Percentiles rank a stretch among this genome's conserved stretches.
phyloP scores from a whole-genome alignment of 73 alveolate species.

The Paramecium biaurelia region DNA sequence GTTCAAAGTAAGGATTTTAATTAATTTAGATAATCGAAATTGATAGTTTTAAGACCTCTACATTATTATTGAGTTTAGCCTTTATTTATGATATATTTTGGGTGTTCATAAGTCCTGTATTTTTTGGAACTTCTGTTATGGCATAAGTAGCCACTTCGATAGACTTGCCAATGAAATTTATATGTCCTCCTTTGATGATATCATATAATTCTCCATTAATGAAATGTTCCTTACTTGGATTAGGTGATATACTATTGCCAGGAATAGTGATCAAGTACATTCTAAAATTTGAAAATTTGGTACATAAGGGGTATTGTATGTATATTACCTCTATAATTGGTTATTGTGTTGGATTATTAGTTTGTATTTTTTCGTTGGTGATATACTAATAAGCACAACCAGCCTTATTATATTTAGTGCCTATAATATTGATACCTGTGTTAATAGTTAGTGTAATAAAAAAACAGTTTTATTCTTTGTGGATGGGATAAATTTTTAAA shows the following conservation, averaged over 20 bases:
- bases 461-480: background rate
- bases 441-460: background rate
- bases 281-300: constrained; percentile 77
- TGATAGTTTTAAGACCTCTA: constrained; percentile 87
- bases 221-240: constrained; percentile 85
- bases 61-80: constrained; percentile 76
- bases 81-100: constrained; percentile 95
- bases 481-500: constrained; percentile 41
- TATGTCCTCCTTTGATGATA: constrained; percentile 76
- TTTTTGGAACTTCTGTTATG: constrained; percentile 97
- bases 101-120: constrained; percentile 71
- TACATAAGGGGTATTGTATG: background rate
- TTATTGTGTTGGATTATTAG: constrained; percentile 29
- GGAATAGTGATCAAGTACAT: constrained; percentile 91
- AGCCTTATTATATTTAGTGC: constrained; percentile 63
- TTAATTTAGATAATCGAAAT: constrained; percentile 68
- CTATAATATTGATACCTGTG: constrained; percentile 48
- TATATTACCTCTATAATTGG: constrained; percentile 53
- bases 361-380: constrained; percentile 54
- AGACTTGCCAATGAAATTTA: constrained; percentile 94
- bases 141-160: constrained; percentile 90
- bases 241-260: constrained; percentile 96
- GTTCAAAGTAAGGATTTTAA: constrained; percentile 57
- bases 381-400: constrained; percentile 63
- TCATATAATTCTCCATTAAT: constrained; percentile 59